phyloP scores from a whole-genome alignment of 768 basidiomycete species.

The Phlebiopsis gigantea region DNA sequence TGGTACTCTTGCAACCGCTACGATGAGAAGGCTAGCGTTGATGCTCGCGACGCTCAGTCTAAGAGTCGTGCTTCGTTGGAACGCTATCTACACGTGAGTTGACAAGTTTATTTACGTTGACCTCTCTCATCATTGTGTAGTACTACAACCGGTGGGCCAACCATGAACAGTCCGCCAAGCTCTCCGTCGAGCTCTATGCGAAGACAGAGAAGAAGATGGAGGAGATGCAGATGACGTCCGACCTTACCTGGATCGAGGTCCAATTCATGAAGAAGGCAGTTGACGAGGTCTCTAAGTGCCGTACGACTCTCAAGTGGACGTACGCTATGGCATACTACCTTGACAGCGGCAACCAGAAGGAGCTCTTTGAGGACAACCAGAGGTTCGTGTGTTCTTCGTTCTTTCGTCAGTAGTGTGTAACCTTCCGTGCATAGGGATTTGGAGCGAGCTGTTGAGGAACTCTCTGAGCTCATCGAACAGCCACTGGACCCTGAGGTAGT shows the following conservation, averaged over 20 bases:
- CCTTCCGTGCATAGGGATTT: conserved; percentile 57
- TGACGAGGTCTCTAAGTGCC: conserved; percentile 83
- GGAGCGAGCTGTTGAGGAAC: conserved; percentile 91
- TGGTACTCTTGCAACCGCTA: conserved; percentile 99
- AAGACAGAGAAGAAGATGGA: conserved; percentile 99
- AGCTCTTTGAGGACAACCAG: conserved; percentile 97
- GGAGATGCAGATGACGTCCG: conserved; percentile 92
- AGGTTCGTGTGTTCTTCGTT: conserved; percentile 35
- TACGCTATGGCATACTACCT: conserved; percentile 99
- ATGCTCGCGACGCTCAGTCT: conserved; percentile 90
- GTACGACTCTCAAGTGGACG: conserved; percentile 98
- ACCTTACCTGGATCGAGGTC: conserved; percentile 96
- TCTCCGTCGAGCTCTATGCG: conserved; percentile 84
- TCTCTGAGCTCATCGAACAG: conserved; percentile 90
- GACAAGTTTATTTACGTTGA: not conserved
- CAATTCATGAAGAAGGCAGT: conserved; percentile 99
- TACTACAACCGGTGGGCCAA: conserved; percentile 99
- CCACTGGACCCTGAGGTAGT: conserved; percentile 85
- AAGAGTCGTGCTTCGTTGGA: conserved; percentile 87
- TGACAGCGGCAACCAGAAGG: conserved; percentile 85
- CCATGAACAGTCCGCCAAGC: conserved; percentile 98
- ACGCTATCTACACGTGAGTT: conserved; percentile 88
- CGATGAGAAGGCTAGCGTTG: conserved; percentile 85
- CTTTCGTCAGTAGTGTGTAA: conserved; percentile 1
- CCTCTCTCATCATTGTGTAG: conserved; percentile 33